Evolutionary conservation across 2,329 filamentous ascomycete species (phyloP).

Genomic region (Cyclaneusma minus): DNA sequence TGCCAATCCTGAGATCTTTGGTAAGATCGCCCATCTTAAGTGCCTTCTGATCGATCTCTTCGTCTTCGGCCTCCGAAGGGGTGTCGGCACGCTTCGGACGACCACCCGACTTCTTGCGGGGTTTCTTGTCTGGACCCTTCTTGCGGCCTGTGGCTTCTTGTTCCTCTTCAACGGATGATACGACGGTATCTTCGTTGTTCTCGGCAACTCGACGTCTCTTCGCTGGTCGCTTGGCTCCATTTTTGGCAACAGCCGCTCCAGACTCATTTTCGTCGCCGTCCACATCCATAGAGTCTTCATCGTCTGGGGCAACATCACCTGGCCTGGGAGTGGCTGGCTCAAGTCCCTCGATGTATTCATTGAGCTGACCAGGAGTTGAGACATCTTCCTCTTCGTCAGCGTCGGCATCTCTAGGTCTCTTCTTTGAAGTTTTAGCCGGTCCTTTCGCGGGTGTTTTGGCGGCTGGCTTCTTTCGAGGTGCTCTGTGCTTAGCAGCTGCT

Average conservation of each 20-base stretch:
- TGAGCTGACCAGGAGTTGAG: too few species aligned
- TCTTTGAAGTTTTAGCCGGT: too few species aligned
- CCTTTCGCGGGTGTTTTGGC: too few species aligned
- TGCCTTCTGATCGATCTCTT: conserved; percentile 46
- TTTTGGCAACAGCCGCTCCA: conserved; percentile 4
- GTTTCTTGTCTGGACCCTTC: conserved; percentile 15
- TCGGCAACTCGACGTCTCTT: conserved; percentile 2
- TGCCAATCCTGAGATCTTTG: conserved; percentile 53
- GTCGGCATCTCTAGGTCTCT: too few species aligned
- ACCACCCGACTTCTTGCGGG: conserved; percentile 7
- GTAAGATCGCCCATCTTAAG: conserved; percentile 62
- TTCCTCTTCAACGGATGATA: conserved; percentile 6
- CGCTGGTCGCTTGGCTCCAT: conserved; percentile 1
- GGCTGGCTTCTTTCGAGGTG: too few species aligned
- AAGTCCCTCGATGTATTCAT: too few species aligned
- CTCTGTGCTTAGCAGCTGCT: too few species aligned
- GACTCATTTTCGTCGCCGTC: too few species aligned
- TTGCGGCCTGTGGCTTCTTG: conserved; percentile 9
- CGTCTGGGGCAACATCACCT: too few species aligned
- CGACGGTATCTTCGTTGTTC: conserved; percentile 6
- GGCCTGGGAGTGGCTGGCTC: too few species aligned
- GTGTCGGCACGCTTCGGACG: conserved; percentile 29
- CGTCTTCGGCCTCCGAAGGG: conserved; percentile 46
- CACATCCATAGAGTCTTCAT: too few species aligned
- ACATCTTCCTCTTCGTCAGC: too few species aligned